A percentile compares a stretch with the other conserved stretches of the same genome.
Conservation (phyloP, 768 basidiomycete species). For the Dentipellis fragilis region DNA sequence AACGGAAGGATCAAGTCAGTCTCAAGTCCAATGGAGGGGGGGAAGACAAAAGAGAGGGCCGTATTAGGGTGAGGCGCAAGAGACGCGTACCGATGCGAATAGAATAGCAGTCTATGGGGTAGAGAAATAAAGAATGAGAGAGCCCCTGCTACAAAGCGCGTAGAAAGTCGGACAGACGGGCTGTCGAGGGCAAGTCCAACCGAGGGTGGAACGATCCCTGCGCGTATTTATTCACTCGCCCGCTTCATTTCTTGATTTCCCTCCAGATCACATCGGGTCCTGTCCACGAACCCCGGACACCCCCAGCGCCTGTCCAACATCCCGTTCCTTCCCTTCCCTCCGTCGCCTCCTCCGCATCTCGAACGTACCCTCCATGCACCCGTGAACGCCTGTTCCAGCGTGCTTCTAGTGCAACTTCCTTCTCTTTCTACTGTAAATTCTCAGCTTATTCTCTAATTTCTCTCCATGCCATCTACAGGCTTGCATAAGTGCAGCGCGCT, state of each 20-base stretch:
- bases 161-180: background rate
- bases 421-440: no score
- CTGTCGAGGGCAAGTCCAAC: background rate
- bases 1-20: background rate
- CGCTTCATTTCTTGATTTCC: background rate
- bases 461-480: no score
- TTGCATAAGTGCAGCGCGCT: no score
- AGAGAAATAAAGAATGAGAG: background rate
- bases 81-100: background rate
- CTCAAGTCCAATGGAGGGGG: background rate
- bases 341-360: background rate
- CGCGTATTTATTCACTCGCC: background rate
- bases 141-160: background rate
- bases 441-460: no score
- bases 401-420: no score
- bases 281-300: background rate
- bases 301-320: background rate
- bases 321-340: background rate
- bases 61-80: background rate
- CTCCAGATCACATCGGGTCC: background rate
- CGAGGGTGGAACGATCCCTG: background rate
- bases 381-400: no score
- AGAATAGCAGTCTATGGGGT: background rate
- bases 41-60: background rate
- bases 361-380: no score